These are phyloP conservation scores for Aleurites moluccanus DNA, from an alignment of 441 rosid species.

Conservation along the genomic window DNA sequence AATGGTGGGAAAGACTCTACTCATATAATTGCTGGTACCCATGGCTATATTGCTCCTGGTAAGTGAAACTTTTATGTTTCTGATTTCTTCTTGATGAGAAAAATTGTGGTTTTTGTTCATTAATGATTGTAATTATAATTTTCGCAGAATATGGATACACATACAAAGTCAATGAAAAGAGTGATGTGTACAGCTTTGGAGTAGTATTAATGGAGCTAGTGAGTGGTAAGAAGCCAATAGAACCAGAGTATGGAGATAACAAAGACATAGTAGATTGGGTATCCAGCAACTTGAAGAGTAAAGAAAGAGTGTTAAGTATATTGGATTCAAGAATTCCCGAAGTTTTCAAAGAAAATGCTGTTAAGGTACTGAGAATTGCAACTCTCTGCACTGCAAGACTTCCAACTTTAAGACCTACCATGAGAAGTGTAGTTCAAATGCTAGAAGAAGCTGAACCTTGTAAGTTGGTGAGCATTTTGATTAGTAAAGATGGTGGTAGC, in stretches of 20 bases:
- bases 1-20: conserved; percentile 56
- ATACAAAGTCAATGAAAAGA: conserved; percentile 75
- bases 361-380: conserved; percentile 67
- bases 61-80: conserved; percentile 18
- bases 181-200: conserved; percentile 92
- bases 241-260: conserved; percentile 73
- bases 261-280: conserved; percentile 81
- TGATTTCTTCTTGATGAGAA: not conserved
- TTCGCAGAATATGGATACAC: conserved; percentile 84
- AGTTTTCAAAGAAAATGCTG: conserved; percentile 54
- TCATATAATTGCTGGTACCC: conserved; percentile 80
- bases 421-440: conserved; percentile 91
- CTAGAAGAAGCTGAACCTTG: conserved; percentile 77
- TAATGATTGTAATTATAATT: not conserved
- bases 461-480: conserved; percentile 49
- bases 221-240: conserved; percentile 79
- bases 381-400: conserved; percentile 62
- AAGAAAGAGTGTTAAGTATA: conserved; percentile 46
- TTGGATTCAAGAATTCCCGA: conserved; percentile 68
- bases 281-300: conserved; percentile 53
- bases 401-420: conserved; percentile 69
- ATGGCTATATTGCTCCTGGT: conserved; percentile 99
- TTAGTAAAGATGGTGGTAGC: conserved; percentile 46
- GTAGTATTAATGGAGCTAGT: conserved; percentile 92
- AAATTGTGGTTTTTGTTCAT: not conserved